Evolutionary conservation across 1,284 basidiomycete genomes (phyloP), one percentile per base, ranked within the genome.

Genomic region (Pterula multifida): DNA sequence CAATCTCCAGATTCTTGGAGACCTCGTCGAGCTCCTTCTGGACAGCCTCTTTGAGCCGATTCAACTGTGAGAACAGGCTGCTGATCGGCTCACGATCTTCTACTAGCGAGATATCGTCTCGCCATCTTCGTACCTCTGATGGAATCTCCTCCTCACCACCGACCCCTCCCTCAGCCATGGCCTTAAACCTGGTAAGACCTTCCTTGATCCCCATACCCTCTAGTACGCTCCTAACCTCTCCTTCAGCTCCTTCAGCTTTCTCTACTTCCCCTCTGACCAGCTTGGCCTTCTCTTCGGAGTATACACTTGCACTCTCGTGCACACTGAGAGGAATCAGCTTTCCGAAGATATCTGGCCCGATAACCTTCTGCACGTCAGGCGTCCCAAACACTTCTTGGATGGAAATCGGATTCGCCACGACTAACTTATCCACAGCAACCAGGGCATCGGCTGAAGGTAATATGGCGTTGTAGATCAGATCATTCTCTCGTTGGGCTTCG

Each of bases 271-370:
- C 81, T 35, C 96, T 76, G 1, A 92, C 90, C 22, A 99, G 72
- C 67, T 98, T 98, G 13, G 95, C 96, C 68, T 98, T 98, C 69
- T 99, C 96, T 65, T 99, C 95, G 1, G 91, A 95, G 66, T 98
- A 99, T 15, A 98, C 82, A 52, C 85, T 90, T 3, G 96, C 94
- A 56, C 87, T 90, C 68, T 98, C 93, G 64, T 98, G 94, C 3
- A 99, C 93, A 54, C 89, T 90, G 26, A 98, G 71, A 3, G 96
- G 95, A 21, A 99, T 79, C 1, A 99, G 78, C 36, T 83, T 78
- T 54, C 81, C 65, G 65, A 99, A 98, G 53, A 98, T 76, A 64
- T 98, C 95, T 3, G 82, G 80, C 0, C 96, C 95, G 55, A 98
- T 95, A 45, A 94, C 81, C 66, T 90, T 91, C 65, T 97, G 91